These are phyloP conservation scores for Solanum chiquidenum DNA, from an alignment of 257 asterid genomes.

Conservation along the genomic window DNA sequence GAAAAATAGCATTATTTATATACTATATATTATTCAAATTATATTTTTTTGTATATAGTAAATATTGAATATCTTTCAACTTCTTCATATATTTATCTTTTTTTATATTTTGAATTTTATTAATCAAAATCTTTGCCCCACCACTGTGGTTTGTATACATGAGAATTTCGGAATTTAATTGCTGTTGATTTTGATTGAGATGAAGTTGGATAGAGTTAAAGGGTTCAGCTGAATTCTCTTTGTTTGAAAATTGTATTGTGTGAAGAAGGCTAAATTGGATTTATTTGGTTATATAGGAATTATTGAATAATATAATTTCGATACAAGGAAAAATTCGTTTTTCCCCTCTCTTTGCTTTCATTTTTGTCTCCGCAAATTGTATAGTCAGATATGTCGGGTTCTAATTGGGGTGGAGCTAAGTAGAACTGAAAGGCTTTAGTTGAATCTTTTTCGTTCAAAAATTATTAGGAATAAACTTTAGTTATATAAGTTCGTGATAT, in stretches of 20 bases:
- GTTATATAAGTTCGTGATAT: background rate
- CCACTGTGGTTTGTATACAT: background rate
- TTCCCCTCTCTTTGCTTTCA: background rate
- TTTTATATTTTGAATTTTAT: background rate
- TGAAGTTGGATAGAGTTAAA: background rate
- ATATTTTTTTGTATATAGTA: too few species aligned
- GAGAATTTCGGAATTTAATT: background rate
- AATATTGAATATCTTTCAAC: background rate
- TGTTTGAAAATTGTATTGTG: background rate
- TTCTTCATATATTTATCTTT: background rate
- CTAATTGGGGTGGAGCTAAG: background rate
- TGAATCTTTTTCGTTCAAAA: background rate
- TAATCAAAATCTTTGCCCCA: background rate
- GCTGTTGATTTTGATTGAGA: background rate
- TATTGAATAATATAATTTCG: background rate
- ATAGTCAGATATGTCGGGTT: rapidly evolving
- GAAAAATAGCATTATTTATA: too few species aligned
- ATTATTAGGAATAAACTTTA: too few species aligned
- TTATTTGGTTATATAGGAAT: background rate
- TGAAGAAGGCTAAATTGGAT: background rate
- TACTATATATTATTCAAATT: background rate
- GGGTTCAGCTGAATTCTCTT: background rate
- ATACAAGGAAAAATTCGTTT: background rate
- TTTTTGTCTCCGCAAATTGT: rapidly evolving
- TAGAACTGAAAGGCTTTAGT: background rate